Conservation (phyloP, 2,329 filamentous ascomycete genomes). For the Aspergillus brunneoviolaceus region DNA sequence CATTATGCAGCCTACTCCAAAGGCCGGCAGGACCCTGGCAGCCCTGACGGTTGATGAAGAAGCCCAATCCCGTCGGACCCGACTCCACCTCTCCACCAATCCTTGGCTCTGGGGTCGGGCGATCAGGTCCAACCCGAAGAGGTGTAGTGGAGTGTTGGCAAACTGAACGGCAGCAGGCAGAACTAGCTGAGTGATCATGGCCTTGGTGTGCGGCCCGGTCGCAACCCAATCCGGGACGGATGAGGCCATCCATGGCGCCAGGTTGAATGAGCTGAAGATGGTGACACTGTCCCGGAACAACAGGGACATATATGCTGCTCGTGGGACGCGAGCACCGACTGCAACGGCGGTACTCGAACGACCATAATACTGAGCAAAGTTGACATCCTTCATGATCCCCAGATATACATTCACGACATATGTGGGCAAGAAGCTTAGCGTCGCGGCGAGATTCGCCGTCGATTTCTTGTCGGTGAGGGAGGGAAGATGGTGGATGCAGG, state of each 20-base stretch:
- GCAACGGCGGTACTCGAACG: not conserved
- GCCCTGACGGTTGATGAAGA: not conserved
- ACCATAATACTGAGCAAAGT: slow-evolving; percentile 67
- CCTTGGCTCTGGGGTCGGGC: not conserved
- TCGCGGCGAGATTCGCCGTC: slow-evolving; percentile 48
- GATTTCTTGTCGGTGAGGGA: slow-evolving; percentile 18
- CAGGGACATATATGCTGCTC: slow-evolving; percentile 49
- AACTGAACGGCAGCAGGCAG: slow-evolving; percentile 76
- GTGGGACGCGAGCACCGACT: not conserved
- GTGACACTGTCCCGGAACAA: slow-evolving; percentile 77
- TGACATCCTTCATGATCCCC: slow-evolving; percentile 32
- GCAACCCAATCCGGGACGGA: slow-evolving; percentile 25
- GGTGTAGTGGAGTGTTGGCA: slow-evolving; percentile 75
- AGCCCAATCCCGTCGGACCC: not conserved
- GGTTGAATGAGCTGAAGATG: slow-evolving; percentile 59
- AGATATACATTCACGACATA: slow-evolving; percentile 33
- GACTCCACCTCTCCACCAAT: not conserved
- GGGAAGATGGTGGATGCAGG: slow-evolving; percentile 58
- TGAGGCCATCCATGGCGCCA: slow-evolving; percentile 24
- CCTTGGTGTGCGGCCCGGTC: slow-evolving; percentile 22
- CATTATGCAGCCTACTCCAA: not conserved
- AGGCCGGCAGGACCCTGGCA: slow-evolving; percentile 1
- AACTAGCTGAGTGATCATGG: slow-evolving; percentile 62
- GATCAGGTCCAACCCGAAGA: slow-evolving; percentile 73
- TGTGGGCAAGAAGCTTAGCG: slow-evolving; percentile 64